Evolutionary conservation across 2,329 filamentous ascomycete species (phyloP).

Genomic region (Penicillium olsonii): DNA sequence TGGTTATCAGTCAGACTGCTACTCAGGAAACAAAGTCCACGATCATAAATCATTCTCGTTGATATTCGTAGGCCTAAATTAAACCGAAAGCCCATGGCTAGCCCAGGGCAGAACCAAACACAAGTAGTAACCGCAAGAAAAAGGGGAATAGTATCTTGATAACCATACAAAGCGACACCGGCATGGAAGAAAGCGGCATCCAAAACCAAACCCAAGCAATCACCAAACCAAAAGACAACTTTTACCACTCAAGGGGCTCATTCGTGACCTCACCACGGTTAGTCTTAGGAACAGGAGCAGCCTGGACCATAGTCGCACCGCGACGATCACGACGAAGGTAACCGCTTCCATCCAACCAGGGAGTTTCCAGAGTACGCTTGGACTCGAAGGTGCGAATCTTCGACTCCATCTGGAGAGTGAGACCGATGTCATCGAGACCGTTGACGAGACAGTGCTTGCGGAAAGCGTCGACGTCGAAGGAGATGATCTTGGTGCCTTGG

Average conservation of each 20-base stretch:
- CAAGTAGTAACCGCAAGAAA: slow-evolving; percentile 9
- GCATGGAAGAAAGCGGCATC: slow-evolving; percentile 7
- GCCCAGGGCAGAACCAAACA: slow-evolving; percentile 13
- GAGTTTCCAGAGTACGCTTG: slow-evolving; percentile 73
- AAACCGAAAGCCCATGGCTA: slow-evolving; percentile 15
- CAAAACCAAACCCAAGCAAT: slow-evolving; percentile 14
- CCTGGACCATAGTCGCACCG: slow-evolving; percentile 61
- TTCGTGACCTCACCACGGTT: slow-evolving; percentile 81
- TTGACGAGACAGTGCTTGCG: slow-evolving; percentile 92
- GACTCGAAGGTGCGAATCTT: slow-evolving; percentile 84
- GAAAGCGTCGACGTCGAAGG: slow-evolving; percentile 90
- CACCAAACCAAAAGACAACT: slow-evolving; percentile 11
- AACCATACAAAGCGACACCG: slow-evolving; percentile 15
- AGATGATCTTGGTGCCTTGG: slow-evolving; percentile 70
- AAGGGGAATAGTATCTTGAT: slow-evolving; percentile 23
- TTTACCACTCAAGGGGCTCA: slow-evolving; percentile 87
- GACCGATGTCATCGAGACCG: slow-evolving; percentile 90
- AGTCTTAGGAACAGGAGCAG: slow-evolving; percentile 77
- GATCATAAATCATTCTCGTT: slow-evolving; percentile 29
- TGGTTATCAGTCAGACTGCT: neutral
- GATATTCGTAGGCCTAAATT: slow-evolving; percentile 20
- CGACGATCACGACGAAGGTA: slow-evolving; percentile 67
- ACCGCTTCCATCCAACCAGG: slow-evolving; percentile 85
- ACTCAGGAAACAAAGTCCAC: neutral
- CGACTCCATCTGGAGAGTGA: slow-evolving; percentile 89